Conservation (phyloP, 306 rosid genomes). For the Rosa chinensis region DNA sequence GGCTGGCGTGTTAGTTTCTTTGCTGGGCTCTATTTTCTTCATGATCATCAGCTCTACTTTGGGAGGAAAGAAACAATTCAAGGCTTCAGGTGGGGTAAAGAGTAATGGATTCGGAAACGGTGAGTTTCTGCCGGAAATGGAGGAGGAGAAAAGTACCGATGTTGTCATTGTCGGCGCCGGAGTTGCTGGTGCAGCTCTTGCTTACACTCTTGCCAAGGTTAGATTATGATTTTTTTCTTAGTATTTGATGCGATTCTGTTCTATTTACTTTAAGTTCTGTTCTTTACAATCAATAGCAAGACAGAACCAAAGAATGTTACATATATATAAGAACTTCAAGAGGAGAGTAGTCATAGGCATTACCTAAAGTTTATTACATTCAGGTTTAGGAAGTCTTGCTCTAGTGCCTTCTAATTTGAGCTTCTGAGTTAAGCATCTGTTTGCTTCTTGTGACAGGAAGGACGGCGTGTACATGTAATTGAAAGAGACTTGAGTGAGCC, state of each 20-base stretch:
- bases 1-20: neutral
- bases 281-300: no score
- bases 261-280: no score
- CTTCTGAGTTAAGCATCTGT: neutral
- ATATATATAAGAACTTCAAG: no score
- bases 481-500: conserved; percentile 44
- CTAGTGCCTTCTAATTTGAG: no score
- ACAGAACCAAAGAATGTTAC: no score
- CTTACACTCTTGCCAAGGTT: conserved; percentile 21
- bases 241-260: no score
- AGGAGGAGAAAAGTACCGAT: neutral
- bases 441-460: conserved; percentile 40
- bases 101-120: neutral
- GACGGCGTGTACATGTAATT: conserved; percentile 49
- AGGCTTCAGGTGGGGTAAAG: neutral
- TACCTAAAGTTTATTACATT: no score
- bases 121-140: neutral
- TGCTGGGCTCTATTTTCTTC: conserved; percentile 1
- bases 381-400: no score
- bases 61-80: neutral
- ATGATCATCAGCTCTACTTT: neutral
- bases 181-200: conserved; percentile 28
- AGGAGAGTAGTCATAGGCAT: no score
- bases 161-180: conserved; percentile 20
- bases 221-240: neutral